Evolutionary conservation across 345 rosid species (phyloP).

Genomic region (Clausena lansium): DNA sequence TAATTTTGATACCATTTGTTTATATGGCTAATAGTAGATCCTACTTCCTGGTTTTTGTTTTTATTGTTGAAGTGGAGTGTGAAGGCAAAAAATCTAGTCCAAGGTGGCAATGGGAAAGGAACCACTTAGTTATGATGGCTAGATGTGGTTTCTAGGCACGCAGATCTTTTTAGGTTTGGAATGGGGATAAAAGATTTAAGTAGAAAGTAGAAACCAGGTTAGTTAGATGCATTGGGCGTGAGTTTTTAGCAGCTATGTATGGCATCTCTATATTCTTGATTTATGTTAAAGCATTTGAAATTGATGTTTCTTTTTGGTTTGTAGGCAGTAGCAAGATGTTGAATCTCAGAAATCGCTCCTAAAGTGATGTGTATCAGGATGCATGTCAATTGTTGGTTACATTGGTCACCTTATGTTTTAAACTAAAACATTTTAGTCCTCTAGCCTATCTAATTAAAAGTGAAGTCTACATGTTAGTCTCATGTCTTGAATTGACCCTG

Average conservation of each 20-base stretch:
- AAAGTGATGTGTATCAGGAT: conserved; percentile 82
- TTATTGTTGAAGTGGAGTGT: not conserved
- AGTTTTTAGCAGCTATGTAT: not conserved
- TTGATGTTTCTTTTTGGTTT: conserved; percentile 7
- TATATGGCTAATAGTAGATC: not conserved
- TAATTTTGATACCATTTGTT: conserved; percentile 37
- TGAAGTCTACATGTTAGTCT: not conserved
- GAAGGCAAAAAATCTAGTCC: not conserved
- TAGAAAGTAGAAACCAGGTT: not conserved
- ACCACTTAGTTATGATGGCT: not conserved
- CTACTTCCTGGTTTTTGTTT: not conserved
- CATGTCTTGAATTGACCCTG: not conserved
- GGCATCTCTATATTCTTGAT: not conserved
- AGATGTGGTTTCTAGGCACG: conserved; percentile 9
- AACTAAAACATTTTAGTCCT: not conserved
- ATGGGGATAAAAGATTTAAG: not conserved
- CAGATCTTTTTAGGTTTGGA: not conserved
- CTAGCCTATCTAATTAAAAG: not conserved
- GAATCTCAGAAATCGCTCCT: conserved; percentile 85
- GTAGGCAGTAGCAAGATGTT: conserved; percentile 90
- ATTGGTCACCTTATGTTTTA: not conserved
- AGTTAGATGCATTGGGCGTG: not conserved
- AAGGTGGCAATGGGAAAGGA: not conserved
- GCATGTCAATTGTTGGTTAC: not conserved
- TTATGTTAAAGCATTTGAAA: not conserved